phyloP scores from a whole-genome alignment of 1,284 basidiomycete species.

The Leccinum angustisporum region DNA sequence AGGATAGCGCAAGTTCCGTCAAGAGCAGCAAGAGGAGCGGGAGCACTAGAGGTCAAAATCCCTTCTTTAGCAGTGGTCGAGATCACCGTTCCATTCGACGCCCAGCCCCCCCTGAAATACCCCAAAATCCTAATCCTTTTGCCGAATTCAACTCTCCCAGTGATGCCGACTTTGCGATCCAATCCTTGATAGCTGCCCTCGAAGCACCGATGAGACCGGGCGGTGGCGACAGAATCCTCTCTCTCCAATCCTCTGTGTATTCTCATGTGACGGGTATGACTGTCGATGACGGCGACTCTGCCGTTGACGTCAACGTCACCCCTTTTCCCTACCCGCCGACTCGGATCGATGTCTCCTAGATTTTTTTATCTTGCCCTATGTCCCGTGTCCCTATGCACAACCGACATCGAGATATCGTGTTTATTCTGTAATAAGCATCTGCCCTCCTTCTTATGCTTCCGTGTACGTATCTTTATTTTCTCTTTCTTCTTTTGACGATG shows the following conservation, averaged over 20 bases:
- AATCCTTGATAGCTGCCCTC: slow-evolving; percentile 63
- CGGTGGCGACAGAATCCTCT: slow-evolving; percentile 44
- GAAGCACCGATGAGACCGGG: slow-evolving; percentile 46
- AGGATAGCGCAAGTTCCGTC: slow-evolving; percentile 30
- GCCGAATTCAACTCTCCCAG: slow-evolving; percentile 21
- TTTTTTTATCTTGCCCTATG: too few relatives aligned
- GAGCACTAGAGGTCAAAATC: slow-evolving; percentile 48
- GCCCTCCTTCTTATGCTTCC: too few relatives aligned
- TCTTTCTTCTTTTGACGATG: too few relatives aligned
- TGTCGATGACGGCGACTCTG: slow-evolving; percentile 19
- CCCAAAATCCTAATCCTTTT: slow-evolving; percentile 38
- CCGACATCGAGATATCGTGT: too few relatives aligned
- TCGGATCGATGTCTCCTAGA: too few relatives aligned
- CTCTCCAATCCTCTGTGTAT: slow-evolving; percentile 45
- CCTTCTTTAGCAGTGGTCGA: slow-evolving; percentile 58
- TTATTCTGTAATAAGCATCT: too few relatives aligned
- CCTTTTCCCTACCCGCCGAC: too few relatives aligned
- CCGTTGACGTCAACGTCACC: too few relatives aligned
- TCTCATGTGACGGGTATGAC: slow-evolving; percentile 14
- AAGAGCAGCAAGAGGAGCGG: slow-evolving; percentile 34
- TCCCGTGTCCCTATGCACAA: too few relatives aligned
- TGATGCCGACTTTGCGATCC: slow-evolving; percentile 33
- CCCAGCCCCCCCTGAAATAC: slow-evolving; percentile 31
- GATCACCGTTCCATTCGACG: slow-evolving; percentile 25
- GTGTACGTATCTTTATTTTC: too few relatives aligned